A percentile compares a stretch with the other conserved stretches of the same genome.
These are phyloP conservation scores for Pseudogymnoascus sp. DNA, from an alignment of 2,329 filamentous ascomycete genomes.

Conservation along the genomic window DNA sequence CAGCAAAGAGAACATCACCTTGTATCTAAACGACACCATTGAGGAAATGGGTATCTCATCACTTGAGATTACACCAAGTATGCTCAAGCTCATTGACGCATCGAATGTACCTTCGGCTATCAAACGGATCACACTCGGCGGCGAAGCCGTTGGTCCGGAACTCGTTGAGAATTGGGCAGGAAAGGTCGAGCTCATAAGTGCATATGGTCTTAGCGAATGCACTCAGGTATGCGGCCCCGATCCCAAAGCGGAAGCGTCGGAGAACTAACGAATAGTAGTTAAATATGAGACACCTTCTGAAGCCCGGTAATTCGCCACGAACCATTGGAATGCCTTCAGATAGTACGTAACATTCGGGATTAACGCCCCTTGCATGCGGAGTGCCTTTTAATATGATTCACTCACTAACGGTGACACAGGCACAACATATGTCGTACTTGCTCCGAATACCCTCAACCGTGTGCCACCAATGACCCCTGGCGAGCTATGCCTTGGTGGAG, in stretches of 20 bases:
- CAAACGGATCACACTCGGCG: slow-evolving; percentile 68
- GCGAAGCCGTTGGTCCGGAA: slow-evolving; percentile 71
- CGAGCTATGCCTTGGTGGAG: slow-evolving; percentile 30
- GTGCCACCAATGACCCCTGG: background rate
- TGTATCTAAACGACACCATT: slow-evolving; percentile 62
- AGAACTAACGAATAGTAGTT: slow-evolving; percentile 5
- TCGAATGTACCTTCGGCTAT: slow-evolving; percentile 66
- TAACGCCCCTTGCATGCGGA: slow-evolving; percentile 82
- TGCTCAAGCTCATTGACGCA: slow-evolving; percentile 77
- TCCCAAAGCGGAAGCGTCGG: slow-evolving; percentile 37
- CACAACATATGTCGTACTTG: slow-evolving; percentile 59
- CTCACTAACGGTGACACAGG: slow-evolving; percentile 66
- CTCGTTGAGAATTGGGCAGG: slow-evolving; percentile 33
- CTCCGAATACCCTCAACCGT: background rate
- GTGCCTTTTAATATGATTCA: slow-evolving; percentile 52
- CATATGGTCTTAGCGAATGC: slow-evolving; percentile 82
- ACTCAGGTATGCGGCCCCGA: slow-evolving; percentile 50
- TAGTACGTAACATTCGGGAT: slow-evolving; percentile 72
- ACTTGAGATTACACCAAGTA: slow-evolving; percentile 30
- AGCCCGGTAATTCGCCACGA: background rate
- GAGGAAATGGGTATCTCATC: slow-evolving; percentile 46
- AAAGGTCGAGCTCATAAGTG: slow-evolving; percentile 32
- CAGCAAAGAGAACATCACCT: slow-evolving; percentile 58
- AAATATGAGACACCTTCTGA: background rate
- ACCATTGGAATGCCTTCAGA: slow-evolving; percentile 8